Evolutionary conservation across 148 eudicot genomes (phyloP), one percentile per base, ranked within the genome.

Genomic region (Persicaria maculosa): DNA sequence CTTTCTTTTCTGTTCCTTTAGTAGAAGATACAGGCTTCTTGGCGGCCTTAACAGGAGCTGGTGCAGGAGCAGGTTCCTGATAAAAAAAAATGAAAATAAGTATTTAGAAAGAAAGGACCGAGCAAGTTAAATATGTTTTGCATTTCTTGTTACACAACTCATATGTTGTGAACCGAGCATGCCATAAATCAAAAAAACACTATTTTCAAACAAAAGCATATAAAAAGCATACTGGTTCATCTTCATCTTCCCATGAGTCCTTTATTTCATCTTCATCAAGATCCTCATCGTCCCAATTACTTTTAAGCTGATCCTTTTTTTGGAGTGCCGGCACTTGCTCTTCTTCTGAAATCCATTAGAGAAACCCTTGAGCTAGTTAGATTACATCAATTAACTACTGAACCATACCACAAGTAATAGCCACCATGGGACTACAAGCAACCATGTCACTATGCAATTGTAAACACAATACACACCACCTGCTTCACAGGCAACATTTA

Each of bases 231-330:
- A 94, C 98, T 88, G 79, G 84, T 79, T 91, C 98, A 57, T 94
- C 98, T 10, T 91, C 97, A 83, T 94, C 98, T 78, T 94, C 98
- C 98, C 98, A 94, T 61, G 96, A 91, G 9, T 92, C 97, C 84
- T 90, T 94, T 53, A 94, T 84, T 74, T 85, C 96, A 77, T 87
- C 82, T 15, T 90, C 97, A 74, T 94, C 98, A 52, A 74, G 81
- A 82, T 94, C 98, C 85, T 94, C 98, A 73, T 94, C 98, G 75
- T 92, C 96, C 97, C 98, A 91, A 48, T 47, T 79, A 81, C 72
- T 88, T 79, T 69, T 85, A 3, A 75, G 80, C 15, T 57, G 84
- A 50, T 85, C 92, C 83, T 91, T 89, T 79, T 83, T 87, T 3
- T 80, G 71, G 68, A 86, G 74, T 74, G 76, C 78, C 68, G 89